phyloP scores from a whole-genome alignment of 2,329 filamentous ascomycete genomes.

The Ophidiomyces ophidiicola region DNA sequence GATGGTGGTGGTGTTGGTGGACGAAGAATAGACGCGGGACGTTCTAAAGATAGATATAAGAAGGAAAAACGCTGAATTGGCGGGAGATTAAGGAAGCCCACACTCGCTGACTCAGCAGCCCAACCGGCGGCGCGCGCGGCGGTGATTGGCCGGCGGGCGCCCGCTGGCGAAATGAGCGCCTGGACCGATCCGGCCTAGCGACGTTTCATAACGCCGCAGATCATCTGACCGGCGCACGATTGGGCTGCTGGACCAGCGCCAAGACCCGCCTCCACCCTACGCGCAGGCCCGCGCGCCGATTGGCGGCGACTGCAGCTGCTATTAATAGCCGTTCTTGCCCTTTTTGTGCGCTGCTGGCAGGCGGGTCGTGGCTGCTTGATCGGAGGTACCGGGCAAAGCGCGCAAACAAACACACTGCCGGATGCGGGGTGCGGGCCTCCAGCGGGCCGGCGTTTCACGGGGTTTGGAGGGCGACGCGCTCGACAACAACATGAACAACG shows the following conservation, averaged over 20 bases:
- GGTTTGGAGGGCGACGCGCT: no score
- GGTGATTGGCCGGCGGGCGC: conserved; percentile 1
- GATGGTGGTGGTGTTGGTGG: background rate
- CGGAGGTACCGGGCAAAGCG: no score
- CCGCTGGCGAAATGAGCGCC: background rate
- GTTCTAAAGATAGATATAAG: conserved; percentile 12
- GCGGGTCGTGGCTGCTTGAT: no score
- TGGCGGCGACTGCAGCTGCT: no score
- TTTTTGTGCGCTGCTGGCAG: no score
- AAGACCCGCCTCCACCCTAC: background rate
- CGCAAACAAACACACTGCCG: no score
- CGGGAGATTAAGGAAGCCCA: conserved; percentile 7
- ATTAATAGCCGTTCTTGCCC: conserved; percentile 5
- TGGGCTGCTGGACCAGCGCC: background rate
- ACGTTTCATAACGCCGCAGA: conserved; percentile 10
- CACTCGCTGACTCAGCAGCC: no score
- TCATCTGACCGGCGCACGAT: conserved; percentile 7
- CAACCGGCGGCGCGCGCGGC: no score
- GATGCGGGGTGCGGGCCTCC: no score
- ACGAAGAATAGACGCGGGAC: conserved; percentile 9
- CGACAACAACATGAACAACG: no score
- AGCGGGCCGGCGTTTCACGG: no score
- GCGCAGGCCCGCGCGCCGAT: background rate
- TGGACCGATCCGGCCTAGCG: background rate
- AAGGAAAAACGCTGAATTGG: conserved; percentile 6